Evolutionary conservation across 208 protist genomes (phyloP).

Genomic region (Trypanosoma scelopori): DNA sequence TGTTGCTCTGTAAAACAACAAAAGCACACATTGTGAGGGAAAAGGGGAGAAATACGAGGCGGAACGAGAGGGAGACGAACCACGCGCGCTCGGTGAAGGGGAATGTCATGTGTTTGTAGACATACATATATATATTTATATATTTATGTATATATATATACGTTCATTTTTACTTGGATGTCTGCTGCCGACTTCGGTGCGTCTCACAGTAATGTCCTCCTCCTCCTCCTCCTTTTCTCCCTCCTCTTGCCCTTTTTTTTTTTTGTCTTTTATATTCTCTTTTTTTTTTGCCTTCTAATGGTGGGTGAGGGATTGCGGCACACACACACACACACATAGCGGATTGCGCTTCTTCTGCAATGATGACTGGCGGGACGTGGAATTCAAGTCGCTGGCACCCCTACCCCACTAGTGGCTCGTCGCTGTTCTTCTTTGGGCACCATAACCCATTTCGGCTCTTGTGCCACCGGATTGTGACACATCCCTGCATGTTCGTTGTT

Average conservation of each 20-base stretch:
- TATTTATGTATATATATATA: no score
- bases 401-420: slow-evolving; percentile 12
- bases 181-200: background rate
- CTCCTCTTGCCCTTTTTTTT: slow-evolving; percentile 10
- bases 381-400: background rate
- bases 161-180: no score
- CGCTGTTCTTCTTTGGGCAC: slow-evolving; percentile 16
- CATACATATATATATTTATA: no score
- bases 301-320: background rate
- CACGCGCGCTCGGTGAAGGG: no score
- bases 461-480: slow-evolving; percentile 13
- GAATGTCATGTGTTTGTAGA: no score
- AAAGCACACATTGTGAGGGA: no score
- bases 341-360: no score
- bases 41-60: no score
- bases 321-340: background rate
- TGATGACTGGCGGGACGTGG: background rate
- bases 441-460: slow-evolving; percentile 9
- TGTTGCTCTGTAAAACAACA: no score
- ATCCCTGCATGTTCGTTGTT: slow-evolving; percentile 10
- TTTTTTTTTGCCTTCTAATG: background rate
- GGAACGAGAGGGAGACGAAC: no score
- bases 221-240: background rate
- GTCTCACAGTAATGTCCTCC: background rate
- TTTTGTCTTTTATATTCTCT: slow-evolving; percentile 26